These are phyloP conservation scores for Coniochaeta prunicola DNA, from an alignment of 2,329 filamentous ascomycete species.

Conservation along the genomic window DNA sequence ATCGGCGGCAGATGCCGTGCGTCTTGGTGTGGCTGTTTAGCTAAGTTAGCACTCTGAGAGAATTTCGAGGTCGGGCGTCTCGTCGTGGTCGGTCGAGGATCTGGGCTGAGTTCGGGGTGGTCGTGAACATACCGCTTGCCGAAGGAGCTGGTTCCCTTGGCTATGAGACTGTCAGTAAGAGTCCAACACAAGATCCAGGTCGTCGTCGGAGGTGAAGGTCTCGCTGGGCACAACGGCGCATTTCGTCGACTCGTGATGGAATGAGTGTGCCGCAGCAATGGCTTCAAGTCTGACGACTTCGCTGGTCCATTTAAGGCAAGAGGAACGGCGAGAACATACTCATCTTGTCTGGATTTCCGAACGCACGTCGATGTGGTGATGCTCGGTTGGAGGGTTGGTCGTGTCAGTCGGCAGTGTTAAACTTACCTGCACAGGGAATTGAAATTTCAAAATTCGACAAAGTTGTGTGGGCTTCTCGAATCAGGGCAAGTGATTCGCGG, in stretches of 20 bases:
- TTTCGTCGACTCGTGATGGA: constrained; percentile 6
- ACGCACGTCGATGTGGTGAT: not conserved
- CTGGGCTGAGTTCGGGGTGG: not conserved
- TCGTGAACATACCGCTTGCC: constrained; percentile 33
- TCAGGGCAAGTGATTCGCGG: not conserved
- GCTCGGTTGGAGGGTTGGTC: constrained; percentile 2
- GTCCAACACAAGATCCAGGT: not conserved
- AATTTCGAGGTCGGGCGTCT: constrained; percentile 3
- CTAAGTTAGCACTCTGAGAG: constrained; percentile 6
- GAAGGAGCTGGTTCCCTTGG: constrained; percentile 52
- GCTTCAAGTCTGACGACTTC: not conserved
- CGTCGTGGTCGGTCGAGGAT: not conserved
- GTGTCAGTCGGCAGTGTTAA: not conserved
- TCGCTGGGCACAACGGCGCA: not conserved
- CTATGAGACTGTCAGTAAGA: constrained; percentile 26
- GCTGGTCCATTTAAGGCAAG: not conserved
- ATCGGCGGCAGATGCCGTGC: constrained; percentile 97
- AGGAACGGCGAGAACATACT: constrained; percentile 35
- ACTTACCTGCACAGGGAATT: not conserved
- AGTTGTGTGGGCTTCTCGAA: not conserved
- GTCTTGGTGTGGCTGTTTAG: constrained; percentile 83
- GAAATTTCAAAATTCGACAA: constrained; percentile 2
- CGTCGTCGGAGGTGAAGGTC: not conserved
- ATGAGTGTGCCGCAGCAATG: constrained; percentile 8
- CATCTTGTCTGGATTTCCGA: constrained; percentile 38